Evolutionary conservation across 345 rosid genomes (phyloP).

Genomic region (Gossypium arboreum): DNA sequence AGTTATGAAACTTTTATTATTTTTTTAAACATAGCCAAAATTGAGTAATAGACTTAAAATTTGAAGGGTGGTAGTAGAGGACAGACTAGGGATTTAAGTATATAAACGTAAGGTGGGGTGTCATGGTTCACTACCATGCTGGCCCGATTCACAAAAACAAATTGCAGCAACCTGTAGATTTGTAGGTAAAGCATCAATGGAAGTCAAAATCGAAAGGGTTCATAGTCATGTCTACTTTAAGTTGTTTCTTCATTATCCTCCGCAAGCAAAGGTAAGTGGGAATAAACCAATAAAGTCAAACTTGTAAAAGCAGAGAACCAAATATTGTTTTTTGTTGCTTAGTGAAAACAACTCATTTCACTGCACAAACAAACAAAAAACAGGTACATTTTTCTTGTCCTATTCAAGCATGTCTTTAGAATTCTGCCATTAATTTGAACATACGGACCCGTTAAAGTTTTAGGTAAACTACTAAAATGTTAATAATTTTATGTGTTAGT

Average conservation of each 20-base stretch:
- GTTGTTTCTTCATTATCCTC: conserved; percentile 2
- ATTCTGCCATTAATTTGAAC: no score
- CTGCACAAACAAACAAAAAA: not conserved
- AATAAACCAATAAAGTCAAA: not conserved
- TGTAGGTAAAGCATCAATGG: conserved; percentile 5
- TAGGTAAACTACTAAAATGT: no score
- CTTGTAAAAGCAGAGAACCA: not conserved
- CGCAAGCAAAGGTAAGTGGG: not conserved
- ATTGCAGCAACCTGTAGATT: not conserved
- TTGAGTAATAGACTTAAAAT: no score
- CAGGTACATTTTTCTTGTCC: not conserved
- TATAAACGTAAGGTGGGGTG: not conserved
- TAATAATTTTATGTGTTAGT: no score
- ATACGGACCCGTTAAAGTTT: no score
- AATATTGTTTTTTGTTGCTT: not conserved
- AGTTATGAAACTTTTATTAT: no score
- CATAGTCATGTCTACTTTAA: not conserved
- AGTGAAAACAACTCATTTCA: not conserved
- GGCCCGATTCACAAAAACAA: not conserved
- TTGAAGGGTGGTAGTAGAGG: no score
- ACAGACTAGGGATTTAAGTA: not conserved
- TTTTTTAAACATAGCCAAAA: no score
- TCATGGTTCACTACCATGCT: not conserved
- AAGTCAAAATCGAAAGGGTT: conserved; percentile 1
- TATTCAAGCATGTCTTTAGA: no score